Evolutionary conservation across 1,139 yeast genomes (phyloP), one percentile per base, ranked within the genome.

Genomic region (Magnusiomyces magnusii): DNA sequence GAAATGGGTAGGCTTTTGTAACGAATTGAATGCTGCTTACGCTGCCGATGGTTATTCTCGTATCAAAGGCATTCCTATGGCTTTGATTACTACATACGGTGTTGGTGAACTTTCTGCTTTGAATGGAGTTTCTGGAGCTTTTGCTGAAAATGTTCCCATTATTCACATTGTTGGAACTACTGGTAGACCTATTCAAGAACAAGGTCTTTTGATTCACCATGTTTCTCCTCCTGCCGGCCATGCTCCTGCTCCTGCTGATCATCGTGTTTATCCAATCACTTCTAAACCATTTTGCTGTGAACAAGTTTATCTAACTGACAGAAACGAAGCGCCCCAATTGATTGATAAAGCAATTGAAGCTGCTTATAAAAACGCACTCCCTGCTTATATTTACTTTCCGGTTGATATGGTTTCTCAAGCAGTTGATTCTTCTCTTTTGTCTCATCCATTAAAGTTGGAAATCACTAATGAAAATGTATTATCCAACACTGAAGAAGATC

Each of bases 91-190:
- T 49, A 84, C 89, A 21, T 87, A 78, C 72, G 96, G 96, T 59
- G 96, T 90, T 55, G 96, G 96, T 61, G 96, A 89, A 73, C 79
- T 89, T 61, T 83, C 89, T 58, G 96, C 96, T 17, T 73, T 89
- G 64, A 90, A 89, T 73, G 97, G 95, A 57, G 78, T 87, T 62
- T 82, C 92, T 54, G 95, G 96, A 63, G 83, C 95, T 7, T 86
- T 80, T 73, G 86, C 93, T 53, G 96, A 89, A 72, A 84, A 80
- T 69, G 83, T 83, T 42, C 95, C 95, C 13, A 78, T 89, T 34
- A 77, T 90, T 61, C 96, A 88, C 73, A 83, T 90, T 66, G 96
- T 90, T 47, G 97, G 97, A 55, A 84, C 88, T 39, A 82, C 87
- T 56, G 79, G 86, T 51, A 73, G 79, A 3, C 72, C 74, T 28